phyloP scores from a whole-genome alignment of 345 rosid species.

The Salix viminalis region DNA sequence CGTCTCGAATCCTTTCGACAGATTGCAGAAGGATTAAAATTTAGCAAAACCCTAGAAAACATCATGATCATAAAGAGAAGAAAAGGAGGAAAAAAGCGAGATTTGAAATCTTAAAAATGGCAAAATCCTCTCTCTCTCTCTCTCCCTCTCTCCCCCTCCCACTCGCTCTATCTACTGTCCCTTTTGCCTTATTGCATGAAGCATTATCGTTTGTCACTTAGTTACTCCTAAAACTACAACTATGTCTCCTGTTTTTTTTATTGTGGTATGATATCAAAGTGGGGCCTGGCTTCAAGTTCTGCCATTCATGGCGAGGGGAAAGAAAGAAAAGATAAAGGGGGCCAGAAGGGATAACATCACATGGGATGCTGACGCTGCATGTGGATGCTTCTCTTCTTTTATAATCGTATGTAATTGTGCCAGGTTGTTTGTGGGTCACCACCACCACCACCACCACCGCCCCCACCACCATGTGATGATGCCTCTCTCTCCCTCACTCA shows the following conservation, averaged over 20 bases:
- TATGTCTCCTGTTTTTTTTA: background rate
- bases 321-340: background rate
- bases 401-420: constrained; percentile 4
- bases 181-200: background rate
- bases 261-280: background rate
- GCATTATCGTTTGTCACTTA: background rate
- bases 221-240: background rate
- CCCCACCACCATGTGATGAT: constrained; percentile 27
- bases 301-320: background rate
- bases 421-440: constrained; percentile 36
- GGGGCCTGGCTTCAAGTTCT: background rate
- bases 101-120: no score
- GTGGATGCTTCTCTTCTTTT: background rate
- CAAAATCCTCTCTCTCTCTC: no score
- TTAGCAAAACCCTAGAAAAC: background rate
- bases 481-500: no score
- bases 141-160: background rate
- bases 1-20: background rate
- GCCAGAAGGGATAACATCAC: background rate
- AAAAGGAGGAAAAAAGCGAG: background rate
- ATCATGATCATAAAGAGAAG: background rate
- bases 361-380: background rate
- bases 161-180: background rate
- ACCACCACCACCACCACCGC: background rate
- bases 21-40: background rate